Conservation (phyloP, 2,329 filamentous ascomycete species). For the Alternaria angustiovoidea region DNA sequence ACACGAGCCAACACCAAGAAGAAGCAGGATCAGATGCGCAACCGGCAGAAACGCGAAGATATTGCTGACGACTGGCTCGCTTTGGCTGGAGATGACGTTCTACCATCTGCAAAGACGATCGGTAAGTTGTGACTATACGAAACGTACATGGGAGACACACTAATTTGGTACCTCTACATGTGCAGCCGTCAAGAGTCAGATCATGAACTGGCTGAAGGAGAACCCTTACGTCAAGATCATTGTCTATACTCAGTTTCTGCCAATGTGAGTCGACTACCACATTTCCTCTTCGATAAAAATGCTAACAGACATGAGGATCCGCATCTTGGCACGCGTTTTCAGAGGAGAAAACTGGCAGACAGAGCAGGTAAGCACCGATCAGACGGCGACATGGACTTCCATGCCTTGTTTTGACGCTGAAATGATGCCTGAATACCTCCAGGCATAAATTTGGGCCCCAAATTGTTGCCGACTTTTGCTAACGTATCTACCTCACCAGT, state of each 20-base stretch:
- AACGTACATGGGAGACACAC: not conserved
- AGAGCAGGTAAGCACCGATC: constrained; percentile 45
- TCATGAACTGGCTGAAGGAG: constrained; percentile 56
- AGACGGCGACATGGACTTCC: not conserved
- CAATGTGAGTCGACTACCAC: constrained; percentile 48
- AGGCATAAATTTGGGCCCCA: not conserved
- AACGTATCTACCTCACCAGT: constrained; percentile 33
- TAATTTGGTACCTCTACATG: not conserved
- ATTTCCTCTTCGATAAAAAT: accelerated
- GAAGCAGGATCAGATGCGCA: constrained; percentile 22
- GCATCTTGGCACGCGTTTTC: constrained; percentile 62
- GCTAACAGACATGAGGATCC: constrained; percentile 45
- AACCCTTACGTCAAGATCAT: constrained; percentile 63
- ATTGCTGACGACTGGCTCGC: constrained; percentile 52
- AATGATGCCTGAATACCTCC: not conserved
- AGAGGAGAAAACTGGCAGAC: constrained; percentile 58
- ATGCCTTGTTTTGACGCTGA: not conserved
- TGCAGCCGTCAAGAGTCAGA: constrained; percentile 52
- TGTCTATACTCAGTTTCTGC: constrained; percentile 67
- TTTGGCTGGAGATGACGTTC: constrained; percentile 44
- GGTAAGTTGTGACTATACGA: constrained; percentile 20
- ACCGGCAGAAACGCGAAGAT: constrained; percentile 33
- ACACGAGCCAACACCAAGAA: constrained; percentile 29
- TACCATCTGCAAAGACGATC: constrained; percentile 57
- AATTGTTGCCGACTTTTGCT: not conserved